Evolutionary conservation across 1,139 yeast species (phyloP).

Genomic region (Sugiyamaella japonica): DNA sequence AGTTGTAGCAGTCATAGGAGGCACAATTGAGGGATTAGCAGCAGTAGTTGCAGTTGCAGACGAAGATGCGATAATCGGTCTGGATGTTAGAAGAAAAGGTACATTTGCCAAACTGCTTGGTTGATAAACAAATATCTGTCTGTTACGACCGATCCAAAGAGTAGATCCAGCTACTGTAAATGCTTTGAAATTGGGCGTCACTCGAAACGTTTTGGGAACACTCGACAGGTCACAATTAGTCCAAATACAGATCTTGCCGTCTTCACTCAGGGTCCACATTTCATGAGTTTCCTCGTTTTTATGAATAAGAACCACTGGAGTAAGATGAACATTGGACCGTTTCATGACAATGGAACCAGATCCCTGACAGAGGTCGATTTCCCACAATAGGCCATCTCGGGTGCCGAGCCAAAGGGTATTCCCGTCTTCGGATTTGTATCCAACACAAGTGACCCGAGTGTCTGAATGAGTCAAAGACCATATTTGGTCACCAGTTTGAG

Average conservation of each 20-base stretch:
- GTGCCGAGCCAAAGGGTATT: slow-evolving; percentile 42
- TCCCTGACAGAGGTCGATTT: slow-evolving; percentile 30
- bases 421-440: slow-evolving; percentile 28
- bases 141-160: slow-evolving; percentile 43
- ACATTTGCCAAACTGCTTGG: slow-evolving; percentile 30
- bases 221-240: slow-evolving; percentile 27
- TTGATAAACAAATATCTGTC: slow-evolving; percentile 39
- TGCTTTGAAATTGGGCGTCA: slow-evolving; percentile 37
- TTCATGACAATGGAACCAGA: slow-evolving; percentile 17
- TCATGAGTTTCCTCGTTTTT: slow-evolving; percentile 32
- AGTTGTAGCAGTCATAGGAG: not conserved
- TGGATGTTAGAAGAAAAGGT: slow-evolving; percentile 32
- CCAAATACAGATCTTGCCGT: slow-evolving; percentile 45
- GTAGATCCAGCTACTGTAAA: slow-evolving; percentile 34
- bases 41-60: not conserved
- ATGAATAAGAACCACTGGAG: slow-evolving; percentile 35
- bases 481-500: slow-evolving; percentile 32
- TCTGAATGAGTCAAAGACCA: slow-evolving; percentile 35
- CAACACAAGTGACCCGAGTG: slow-evolving; percentile 35
- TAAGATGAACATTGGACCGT: slow-evolving; percentile 36
- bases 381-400: slow-evolving; percentile 42
- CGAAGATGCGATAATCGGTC: slow-evolving; percentile 34
- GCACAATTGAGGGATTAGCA: not conserved
- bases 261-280: slow-evolving; percentile 44
- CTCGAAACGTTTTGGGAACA: slow-evolving; percentile 38